Base-by-base conservation (phyloP, 2,329 filamentous ascomycete genomes). In the Pseudocercospora cruenta region DNA sequence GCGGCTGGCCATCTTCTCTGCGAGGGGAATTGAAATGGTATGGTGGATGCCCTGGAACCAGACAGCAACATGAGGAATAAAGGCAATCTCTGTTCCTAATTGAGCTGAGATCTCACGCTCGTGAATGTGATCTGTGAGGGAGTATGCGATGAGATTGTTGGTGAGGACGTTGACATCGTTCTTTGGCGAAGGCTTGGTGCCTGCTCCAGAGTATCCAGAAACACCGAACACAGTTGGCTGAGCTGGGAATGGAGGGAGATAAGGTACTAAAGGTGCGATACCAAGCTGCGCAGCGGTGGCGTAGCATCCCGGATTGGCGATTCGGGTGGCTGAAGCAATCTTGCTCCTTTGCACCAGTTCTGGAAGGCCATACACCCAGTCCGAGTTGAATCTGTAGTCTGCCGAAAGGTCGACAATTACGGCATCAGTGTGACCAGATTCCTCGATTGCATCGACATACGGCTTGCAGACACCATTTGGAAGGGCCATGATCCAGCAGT, bases 1-100 rank as follows among this genome's bases (percentile, higher is more conserved):
- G 60, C 95, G 90, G 49, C 92, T 94, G 2, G 89, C 92, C 91
- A 98, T 96, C 67, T 88, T 86, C 80, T 94, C 86, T 76, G 90
- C 90, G 8, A 99, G 85, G 12, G 94, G 94, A 58, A 98, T 92
- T 76, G 89, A 93, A 79, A 98, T 94, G 45, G 93, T 94, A 80
- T 94, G 91, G 77, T 92, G 89, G 73, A 98, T 98, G 70, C 94
- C 94, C 77, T 96, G 91, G 87, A 98, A 98, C 94, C 93, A 98
- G 14, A 91, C 88, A n/a, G 93, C 92, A 24, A 97, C 94, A 79
- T 98, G 95, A 6, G 95, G 95, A 65, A 95, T 91, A 78, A 99
- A 99, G 5, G 90, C 91, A 10, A 96, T 89, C 19, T 87, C 82
- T 14, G 83, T 85, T 58, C 90, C 91, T 10, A 98, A 86, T 77